Evolutionary conservation across 805 yeast species (phyloP), one percentile per base, ranked within the genome.

Genomic region (Kurtzmaniella cleridarum): DNA sequence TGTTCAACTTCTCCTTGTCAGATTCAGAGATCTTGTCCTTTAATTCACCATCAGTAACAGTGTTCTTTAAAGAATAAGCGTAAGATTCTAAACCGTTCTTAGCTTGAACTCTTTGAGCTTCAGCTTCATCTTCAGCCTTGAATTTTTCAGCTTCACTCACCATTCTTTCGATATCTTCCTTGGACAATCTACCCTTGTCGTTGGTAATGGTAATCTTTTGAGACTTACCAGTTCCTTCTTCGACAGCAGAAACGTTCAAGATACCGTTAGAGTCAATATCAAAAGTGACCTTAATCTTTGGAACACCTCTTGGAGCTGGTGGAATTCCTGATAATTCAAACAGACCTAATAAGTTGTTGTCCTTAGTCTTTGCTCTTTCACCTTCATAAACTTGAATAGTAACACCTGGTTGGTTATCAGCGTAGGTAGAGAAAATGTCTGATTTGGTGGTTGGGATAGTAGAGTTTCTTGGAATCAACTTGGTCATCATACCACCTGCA

Each of bases 401-500:
- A 20, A 89, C 97, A 53, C 95, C 89, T 54, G 91, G 95, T 72
- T 89, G 97, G 75, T 90, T 89, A 67, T 90, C 96, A 48, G 87
- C 95, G 45, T 95, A 95, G 38, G 97, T 90, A 3, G 96, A 87
- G 75, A 90, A 90, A 47, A 84, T 86, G 73, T 90, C 96, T 15
- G 95, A 84, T 71, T 89, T 90, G 73, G 85, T 85, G 44, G 96
- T 87, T 66, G 97, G 97, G 50, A 89, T 90, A 47, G 95, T 87
- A 40, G 96, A 85, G 73, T 89, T 89, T 77, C 96, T 84, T 70
- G 85, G 84, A 64, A 89, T 89, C 66, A 89, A 78, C 59, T 90
- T 86, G 51, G 96, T 89, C 97, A 89, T 89, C 50, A 89, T 95
- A 69, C 96, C 96, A 64, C 97, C 96, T 40, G 95, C 84, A 53